Conservation (phyloP, 2,329 filamentous ascomycete species). For the Ustulina deusta region DNA sequence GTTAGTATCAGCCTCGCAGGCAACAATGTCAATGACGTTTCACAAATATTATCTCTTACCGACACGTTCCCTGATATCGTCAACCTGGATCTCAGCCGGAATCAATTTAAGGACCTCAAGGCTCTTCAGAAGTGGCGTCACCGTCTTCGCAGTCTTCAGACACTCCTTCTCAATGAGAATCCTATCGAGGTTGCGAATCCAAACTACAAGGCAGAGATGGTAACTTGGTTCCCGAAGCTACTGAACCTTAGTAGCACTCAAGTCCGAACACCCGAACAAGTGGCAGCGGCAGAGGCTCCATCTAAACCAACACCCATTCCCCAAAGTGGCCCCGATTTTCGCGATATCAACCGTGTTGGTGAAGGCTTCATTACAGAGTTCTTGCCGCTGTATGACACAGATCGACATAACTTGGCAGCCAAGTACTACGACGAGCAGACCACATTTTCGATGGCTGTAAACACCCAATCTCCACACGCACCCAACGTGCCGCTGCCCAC, state of each 20-base stretch:
- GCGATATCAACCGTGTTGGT: conserved; percentile 79
- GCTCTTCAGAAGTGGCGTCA: conserved; percentile 80
- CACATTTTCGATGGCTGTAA: conserved; percentile 80
- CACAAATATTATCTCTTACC: conserved; percentile 78
- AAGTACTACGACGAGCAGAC: conserved; percentile 82
- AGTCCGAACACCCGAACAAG: conserved; percentile 78
- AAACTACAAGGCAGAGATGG: conserved; percentile 74
- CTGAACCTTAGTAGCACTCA: conserved; percentile 79
- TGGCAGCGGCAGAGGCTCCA: conserved; percentile 66
- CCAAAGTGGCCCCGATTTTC: conserved; percentile 74
- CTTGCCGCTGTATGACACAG: conserved; percentile 77
- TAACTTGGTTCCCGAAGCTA: conserved; percentile 86
- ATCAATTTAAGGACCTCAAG: conserved; percentile 77
- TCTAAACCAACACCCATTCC: conserved; percentile 69
- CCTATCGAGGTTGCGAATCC: conserved; percentile 73
- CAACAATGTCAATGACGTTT: conserved; percentile 81
- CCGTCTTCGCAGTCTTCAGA: conserved; percentile 82
- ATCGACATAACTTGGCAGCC: conserved; percentile 71
- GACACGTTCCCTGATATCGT: conserved; percentile 85
- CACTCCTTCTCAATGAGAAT: conserved; percentile 82
- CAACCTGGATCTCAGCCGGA: conserved; percentile 89
- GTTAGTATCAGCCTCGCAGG: conserved; percentile 83
- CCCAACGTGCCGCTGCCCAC: conserved; percentile 58
- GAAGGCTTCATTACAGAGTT: conserved; percentile 81
- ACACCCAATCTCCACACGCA: conserved; percentile 67